These are phyloP conservation scores for Linanthus parryae DNA, from an alignment of 148 eudicot species.

Conservation along the genomic window DNA sequence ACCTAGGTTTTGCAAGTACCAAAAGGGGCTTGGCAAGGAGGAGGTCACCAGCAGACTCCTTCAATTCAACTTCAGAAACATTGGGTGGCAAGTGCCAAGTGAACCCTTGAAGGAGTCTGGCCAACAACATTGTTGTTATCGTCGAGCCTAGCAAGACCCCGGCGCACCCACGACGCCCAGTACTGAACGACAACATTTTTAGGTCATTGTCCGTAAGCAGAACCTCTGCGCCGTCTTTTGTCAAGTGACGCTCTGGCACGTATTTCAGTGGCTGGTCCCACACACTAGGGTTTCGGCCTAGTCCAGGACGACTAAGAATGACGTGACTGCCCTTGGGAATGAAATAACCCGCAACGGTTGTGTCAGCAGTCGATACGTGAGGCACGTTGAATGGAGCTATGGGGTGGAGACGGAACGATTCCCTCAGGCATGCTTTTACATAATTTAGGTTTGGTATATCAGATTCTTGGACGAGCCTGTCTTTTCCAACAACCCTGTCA, in stretches of 20 bases:
- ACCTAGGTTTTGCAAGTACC: slow-evolving; percentile 5
- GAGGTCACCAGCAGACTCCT: background rate
- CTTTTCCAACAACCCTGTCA: slow-evolving; percentile 19
- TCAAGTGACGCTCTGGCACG: slow-evolving; percentile 31
- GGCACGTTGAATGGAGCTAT: slow-evolving; percentile 23
- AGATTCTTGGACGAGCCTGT: slow-evolving; percentile 22
- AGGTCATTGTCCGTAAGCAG: slow-evolving; percentile 10
- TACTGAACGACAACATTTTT: slow-evolving; percentile 20
- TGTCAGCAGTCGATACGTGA: slow-evolving; percentile 14
- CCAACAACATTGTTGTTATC: slow-evolving; percentile 20
- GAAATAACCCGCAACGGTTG: slow-evolving; percentile 20
- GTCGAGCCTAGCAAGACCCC: slow-evolving; percentile 14
- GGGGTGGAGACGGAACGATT: slow-evolving; percentile 30
- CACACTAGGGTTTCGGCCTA: slow-evolving; percentile 26
- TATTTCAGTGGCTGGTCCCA: slow-evolving; percentile 24
- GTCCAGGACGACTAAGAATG: slow-evolving; percentile 21
- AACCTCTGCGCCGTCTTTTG: slow-evolving; percentile 4
- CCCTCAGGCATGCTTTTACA: slow-evolving; percentile 21
- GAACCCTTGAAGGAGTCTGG: slow-evolving; percentile 30
- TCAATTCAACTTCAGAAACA: slow-evolving; percentile 5
- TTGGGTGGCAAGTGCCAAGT: slow-evolving; percentile 12
- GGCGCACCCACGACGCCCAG: slow-evolving; percentile 8
- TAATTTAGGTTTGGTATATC: slow-evolving; percentile 20
- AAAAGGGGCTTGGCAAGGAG: slow-evolving; percentile 1
- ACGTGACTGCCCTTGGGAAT: slow-evolving; percentile 32